phyloP scores from a whole-genome alignment of 2,329 filamentous ascomycete genomes.

The Cladorrhinum sp. region DNA sequence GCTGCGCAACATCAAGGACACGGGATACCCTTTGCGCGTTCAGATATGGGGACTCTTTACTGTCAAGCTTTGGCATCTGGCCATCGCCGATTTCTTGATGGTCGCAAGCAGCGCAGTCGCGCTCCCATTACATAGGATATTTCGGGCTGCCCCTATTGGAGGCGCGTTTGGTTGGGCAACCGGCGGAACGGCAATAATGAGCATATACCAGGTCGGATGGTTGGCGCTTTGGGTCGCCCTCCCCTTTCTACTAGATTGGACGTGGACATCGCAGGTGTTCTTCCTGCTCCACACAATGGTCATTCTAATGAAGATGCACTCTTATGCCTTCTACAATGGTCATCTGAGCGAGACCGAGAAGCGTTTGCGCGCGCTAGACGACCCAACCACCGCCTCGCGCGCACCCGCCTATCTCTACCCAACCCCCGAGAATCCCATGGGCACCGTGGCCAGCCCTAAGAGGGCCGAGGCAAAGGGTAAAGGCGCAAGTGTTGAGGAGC shows the following conservation, averaged over 20 bases:
- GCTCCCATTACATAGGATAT: constrained; percentile 69
- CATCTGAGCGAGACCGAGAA: constrained; percentile 86
- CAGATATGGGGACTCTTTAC: constrained; percentile 87
- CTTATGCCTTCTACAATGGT: constrained; percentile 96
- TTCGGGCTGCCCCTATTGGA: constrained; percentile 51
- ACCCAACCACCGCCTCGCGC: constrained; percentile 66
- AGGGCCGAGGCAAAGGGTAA: constrained; percentile 29
- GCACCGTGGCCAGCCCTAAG: constrained; percentile 34
- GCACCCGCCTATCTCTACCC: constrained; percentile 75
- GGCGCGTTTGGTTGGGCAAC: constrained; percentile 67
- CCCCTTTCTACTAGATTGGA: constrained; percentile 85
- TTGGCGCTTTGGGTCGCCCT: constrained; percentile 77
- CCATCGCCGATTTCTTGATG: constrained; percentile 81
- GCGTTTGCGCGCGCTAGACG: constrained; percentile 75
- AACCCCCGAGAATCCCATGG: constrained; percentile 53
- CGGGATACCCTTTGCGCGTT: constrained; percentile 78
- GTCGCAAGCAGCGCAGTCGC: constrained; percentile 69
- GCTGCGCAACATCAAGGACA: constrained; percentile 90
- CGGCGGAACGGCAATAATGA: constrained; percentile 79
- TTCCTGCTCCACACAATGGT: constrained; percentile 87
- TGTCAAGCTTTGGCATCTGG: constrained; percentile 84
- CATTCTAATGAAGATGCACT: constrained; percentile 98
- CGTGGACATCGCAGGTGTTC: constrained; percentile 97
- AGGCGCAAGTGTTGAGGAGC: constrained; percentile 9
- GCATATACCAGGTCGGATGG: constrained; percentile 76